These are phyloP conservation scores for Rhizophora apiculata DNA, from an alignment of 345 rosid genomes.

Conservation along the genomic window DNA sequence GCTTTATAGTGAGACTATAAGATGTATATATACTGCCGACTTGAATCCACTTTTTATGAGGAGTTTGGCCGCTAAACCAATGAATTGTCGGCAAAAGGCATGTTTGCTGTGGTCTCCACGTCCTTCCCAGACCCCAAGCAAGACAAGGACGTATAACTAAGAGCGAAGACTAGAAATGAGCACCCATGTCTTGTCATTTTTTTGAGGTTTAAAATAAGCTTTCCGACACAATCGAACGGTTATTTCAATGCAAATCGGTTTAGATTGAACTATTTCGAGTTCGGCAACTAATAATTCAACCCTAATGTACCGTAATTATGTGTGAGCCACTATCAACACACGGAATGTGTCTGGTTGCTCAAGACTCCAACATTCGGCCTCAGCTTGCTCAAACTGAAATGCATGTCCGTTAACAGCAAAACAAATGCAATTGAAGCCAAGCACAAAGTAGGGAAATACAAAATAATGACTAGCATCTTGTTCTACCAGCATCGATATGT, in stretches of 20 bases:
- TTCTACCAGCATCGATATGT: too few relatives aligned
- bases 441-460: too few relatives aligned
- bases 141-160: constrained; percentile 17
- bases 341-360: constrained; percentile 31
- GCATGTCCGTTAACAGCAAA: constrained; percentile 6
- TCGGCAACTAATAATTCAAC: constrained; percentile 1
- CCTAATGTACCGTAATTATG: not conserved
- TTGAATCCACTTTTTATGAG: constrained; percentile 15
- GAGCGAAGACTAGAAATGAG: not conserved
- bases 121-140: too few relatives aligned
- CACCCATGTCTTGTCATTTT: constrained; percentile 5
- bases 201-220: not conserved
- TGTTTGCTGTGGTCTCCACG: too few relatives aligned
- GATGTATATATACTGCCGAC: not conserved
- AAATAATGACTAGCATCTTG: too few relatives aligned
- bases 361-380: too few relatives aligned
- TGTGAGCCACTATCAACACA: not conserved
- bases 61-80: too few relatives aligned
- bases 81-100: too few relatives aligned
- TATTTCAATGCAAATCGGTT: constrained; percentile 17
- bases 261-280: constrained; percentile 15
- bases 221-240: constrained; percentile 35
- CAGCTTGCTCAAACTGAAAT: too few relatives aligned
- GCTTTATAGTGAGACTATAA: too few relatives aligned
- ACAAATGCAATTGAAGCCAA: too few relatives aligned